phyloP scores from a whole-genome alignment of 2,329 filamentous ascomycete genomes.

The Colletotrichum aenigma region DNA sequence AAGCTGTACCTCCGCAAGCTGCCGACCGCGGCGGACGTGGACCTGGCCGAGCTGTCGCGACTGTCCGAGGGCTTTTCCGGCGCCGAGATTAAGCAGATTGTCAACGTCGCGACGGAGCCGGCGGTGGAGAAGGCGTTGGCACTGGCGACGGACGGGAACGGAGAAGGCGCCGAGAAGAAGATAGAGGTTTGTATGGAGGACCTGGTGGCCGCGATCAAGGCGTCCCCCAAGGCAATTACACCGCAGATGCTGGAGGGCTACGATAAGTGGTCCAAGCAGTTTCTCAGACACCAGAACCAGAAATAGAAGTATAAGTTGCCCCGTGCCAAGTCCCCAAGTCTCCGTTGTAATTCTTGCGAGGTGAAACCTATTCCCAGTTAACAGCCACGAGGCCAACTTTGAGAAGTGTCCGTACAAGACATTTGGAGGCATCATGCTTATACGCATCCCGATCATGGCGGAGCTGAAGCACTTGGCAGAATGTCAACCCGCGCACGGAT shows the following conservation, averaged over 20 bases:
- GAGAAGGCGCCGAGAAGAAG: not conserved
- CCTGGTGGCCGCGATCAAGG: constrained; percentile 44
- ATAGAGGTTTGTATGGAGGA: constrained; percentile 43
- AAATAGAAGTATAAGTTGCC: not conserved
- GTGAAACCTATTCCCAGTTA: not conserved
- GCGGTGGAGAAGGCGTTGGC: constrained; percentile 41
- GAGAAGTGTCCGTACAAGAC: not conserved
- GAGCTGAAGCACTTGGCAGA: not conserved
- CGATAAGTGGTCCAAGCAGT: constrained; percentile 55
- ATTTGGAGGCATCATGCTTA: not conserved
- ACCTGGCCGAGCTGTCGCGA: constrained; percentile 65
- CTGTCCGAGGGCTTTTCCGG: constrained; percentile 81
- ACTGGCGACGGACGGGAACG: constrained; percentile 3
- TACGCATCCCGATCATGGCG: not conserved
- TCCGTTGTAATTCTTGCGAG: not conserved
- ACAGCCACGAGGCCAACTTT: not conserved
- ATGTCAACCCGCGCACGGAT: not conserved
- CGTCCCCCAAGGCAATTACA: constrained; percentile 63
- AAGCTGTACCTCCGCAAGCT: constrained; percentile 67
- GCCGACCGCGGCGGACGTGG: constrained; percentile 65
- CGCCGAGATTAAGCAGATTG: constrained; percentile 73
- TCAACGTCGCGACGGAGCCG: constrained; percentile 44
- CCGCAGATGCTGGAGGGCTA: constrained; percentile 62
- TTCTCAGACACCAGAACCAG: constrained; percentile 15
- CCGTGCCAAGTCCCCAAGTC: not conserved